Percentiles rank a stretch among this genome's conserved stretches.
These are phyloP conservation scores for Eruca vesicaria DNA, from an alignment of 441 rosid species.

Conservation along the genomic window DNA sequence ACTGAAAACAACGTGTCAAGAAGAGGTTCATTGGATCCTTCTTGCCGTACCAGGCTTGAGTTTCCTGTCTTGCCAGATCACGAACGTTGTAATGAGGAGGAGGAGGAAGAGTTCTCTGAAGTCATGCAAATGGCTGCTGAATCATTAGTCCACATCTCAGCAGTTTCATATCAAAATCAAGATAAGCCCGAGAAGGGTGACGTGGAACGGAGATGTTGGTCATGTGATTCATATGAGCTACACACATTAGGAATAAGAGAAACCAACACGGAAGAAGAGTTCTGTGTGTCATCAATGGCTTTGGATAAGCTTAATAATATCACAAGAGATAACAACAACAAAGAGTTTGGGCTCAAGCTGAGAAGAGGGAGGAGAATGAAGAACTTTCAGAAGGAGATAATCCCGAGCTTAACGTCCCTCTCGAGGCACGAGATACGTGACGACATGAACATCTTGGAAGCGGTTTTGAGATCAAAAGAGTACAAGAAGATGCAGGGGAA, in stretches of 20 bases:
- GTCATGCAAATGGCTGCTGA: slow-evolving; percentile 60
- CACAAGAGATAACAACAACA: slow-evolving; percentile 34
- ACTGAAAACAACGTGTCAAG: slow-evolving; percentile 41
- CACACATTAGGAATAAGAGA: slow-evolving; percentile 54
- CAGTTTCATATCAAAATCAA: slow-evolving; percentile 24
- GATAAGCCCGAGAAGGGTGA: neutral
- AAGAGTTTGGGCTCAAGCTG: slow-evolving; percentile 55
- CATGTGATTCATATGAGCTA: slow-evolving; percentile 66
- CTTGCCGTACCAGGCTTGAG: slow-evolving; percentile 35
- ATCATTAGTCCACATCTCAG: slow-evolving; percentile 51
- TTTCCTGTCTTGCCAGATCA: slow-evolving; percentile 19
- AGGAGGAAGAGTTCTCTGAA: slow-evolving; percentile 37
- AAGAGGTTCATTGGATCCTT: slow-evolving; percentile 27
- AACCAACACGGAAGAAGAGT: slow-evolving; percentile 51
- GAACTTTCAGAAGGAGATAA: slow-evolving; percentile 76
- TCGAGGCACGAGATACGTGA: slow-evolving; percentile 72
- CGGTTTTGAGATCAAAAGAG: slow-evolving; percentile 79
- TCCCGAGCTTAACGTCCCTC: slow-evolving; percentile 61
- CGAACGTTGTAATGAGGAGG: neutral
- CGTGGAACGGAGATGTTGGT: slow-evolving; percentile 35
- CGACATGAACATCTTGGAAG: slow-evolving; percentile 71
- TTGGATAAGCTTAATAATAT: slow-evolving; percentile 38
- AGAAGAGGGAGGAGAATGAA: slow-evolving; percentile 86
- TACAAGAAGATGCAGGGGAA: slow-evolving; percentile 60
- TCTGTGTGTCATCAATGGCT: slow-evolving; percentile 55